Evolutionary conservation across 768 basidiomycete species (phyloP), one percentile per base, ranked within the genome.

Genomic region (Brasilioporus rufonigricans): DNA sequence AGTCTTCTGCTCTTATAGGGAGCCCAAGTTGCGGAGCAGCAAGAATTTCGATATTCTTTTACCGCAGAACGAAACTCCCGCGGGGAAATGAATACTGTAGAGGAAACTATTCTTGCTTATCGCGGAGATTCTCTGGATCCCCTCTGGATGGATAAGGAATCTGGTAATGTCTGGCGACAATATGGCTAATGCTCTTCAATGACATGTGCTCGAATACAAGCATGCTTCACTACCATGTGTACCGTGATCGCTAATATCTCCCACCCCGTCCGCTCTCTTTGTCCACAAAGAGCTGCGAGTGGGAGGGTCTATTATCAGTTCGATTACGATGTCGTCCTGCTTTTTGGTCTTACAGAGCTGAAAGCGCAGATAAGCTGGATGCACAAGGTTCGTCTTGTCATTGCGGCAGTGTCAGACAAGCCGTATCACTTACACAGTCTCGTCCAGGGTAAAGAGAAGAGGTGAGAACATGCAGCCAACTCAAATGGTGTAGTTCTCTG

Each of bases 321-420:
- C 19, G 32, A 61, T 0, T 73, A 66, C 44, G 65, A 74, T 5
- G 61, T 80, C 4, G 58, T 78, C 14, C 49, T 80, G 14, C 63
- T 70, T 12, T 74, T 77, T 46, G 80, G 79, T 1, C 51, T 73
- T 11, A 76, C 77, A 0, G 79, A 80, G 48, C 54, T 80, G 31
- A 75, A 77, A 55, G 80, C 77, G 0, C 74, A 78, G 35, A 69
- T 78, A 27, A 60, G 67, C 2, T 80, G 80, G 79, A 62, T 60
- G 10, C 71, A 79, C 12, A 33, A 10, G 57, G 64, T 63, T 12
- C 31, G 61, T 45, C 33, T 27, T 31, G 6, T 32, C 14, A 24
- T 41, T 7, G 6, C 16, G n/a, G n/a, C n/a, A n/a, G n/a, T n/a
- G 6, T 35, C 16, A 16, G 27, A 24, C 10, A 18, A 27, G 12